Evolutionary conservation across 2,329 filamentous ascomycete species (phyloP).

Genomic region (Sclerotinia trifoliorum): DNA sequence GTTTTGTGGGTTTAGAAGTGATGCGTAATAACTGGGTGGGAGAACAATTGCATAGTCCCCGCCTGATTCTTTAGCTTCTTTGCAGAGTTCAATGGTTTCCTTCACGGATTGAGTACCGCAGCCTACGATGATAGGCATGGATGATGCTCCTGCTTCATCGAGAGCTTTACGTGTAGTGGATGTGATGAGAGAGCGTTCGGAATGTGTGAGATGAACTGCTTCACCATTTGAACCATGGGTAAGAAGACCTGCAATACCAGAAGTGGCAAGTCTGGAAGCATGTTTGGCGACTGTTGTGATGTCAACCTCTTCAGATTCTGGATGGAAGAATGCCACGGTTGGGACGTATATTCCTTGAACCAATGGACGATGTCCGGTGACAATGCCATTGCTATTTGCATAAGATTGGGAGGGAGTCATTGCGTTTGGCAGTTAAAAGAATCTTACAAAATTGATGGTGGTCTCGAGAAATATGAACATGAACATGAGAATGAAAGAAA

Average conservation of each 20-base stretch:
- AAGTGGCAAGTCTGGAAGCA: constrained; percentile 53
- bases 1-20: constrained; percentile 46
- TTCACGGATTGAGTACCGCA: constrained; percentile 44
- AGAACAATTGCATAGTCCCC: constrained; percentile 44
- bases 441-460: not conserved
- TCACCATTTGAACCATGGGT: constrained; percentile 48
- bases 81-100: constrained; percentile 44
- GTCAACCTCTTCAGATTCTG: constrained; percentile 27
- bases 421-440: not conserved
- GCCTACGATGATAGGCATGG: constrained; percentile 45
- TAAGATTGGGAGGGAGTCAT: constrained; percentile 11
- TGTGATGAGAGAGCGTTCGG: constrained; percentile 45
- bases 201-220: constrained; percentile 43
- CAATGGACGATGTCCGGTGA: constrained; percentile 24
- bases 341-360: constrained; percentile 49
- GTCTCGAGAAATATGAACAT: not conserved
- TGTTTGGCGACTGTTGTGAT: constrained; percentile 20
- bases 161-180: constrained; percentile 42
- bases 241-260: constrained; percentile 37
- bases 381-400: not conserved
- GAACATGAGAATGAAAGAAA: not conserved
- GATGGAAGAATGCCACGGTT: constrained; percentile 48
- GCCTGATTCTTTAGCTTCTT: constrained; percentile 42
- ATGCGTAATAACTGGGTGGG: constrained; percentile 44
- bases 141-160: constrained; percentile 30